Evolutionary conservation across 164 flowering plant genomes (phyloP).

Genomic region (Dillenia turbinata): DNA sequence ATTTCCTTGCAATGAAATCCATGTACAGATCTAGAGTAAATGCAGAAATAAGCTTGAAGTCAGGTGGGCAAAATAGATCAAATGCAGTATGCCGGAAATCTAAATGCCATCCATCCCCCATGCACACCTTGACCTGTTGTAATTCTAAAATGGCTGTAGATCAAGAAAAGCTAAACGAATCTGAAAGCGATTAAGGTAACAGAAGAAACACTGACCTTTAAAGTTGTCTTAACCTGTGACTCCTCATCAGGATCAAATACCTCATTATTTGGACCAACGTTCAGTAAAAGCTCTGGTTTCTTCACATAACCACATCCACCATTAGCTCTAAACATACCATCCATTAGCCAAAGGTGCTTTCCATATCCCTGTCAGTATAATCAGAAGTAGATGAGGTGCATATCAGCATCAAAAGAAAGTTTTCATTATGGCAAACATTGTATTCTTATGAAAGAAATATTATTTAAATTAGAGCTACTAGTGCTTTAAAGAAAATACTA

Average conservation of each 20-base stretch:
- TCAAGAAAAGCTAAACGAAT: neutral
- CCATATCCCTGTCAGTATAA: constrained; percentile 35
- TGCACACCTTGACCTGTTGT: constrained; percentile 36
- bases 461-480: too few relatives aligned
- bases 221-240: constrained; percentile 30
- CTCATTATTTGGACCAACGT: constrained; percentile 10
- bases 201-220: constrained; percentile 23
- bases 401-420: too few relatives aligned
- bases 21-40: too few relatives aligned
- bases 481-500: too few relatives aligned
- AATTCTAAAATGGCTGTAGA: too few relatives aligned
- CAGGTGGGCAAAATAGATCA: constrained; percentile 39
- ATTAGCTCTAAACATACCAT: constrained; percentile 51
- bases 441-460: too few relatives aligned
- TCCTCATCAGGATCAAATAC: constrained; percentile 29
- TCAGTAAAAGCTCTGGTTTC: constrained; percentile 37
- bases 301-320: constrained; percentile 59
- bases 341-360: constrained; percentile 36
- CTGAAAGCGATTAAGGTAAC: neutral
- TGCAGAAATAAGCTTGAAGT: constrained; percentile 12
- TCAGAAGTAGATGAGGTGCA: too few relatives aligned
- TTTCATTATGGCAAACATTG: too few relatives aligned
- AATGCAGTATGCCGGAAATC: constrained; percentile 35
- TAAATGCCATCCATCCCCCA: constrained; percentile 49
- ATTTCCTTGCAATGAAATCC: too few relatives aligned